phyloP scores from a whole-genome alignment of 805 yeast species.

The Saturnispora diversa region DNA sequence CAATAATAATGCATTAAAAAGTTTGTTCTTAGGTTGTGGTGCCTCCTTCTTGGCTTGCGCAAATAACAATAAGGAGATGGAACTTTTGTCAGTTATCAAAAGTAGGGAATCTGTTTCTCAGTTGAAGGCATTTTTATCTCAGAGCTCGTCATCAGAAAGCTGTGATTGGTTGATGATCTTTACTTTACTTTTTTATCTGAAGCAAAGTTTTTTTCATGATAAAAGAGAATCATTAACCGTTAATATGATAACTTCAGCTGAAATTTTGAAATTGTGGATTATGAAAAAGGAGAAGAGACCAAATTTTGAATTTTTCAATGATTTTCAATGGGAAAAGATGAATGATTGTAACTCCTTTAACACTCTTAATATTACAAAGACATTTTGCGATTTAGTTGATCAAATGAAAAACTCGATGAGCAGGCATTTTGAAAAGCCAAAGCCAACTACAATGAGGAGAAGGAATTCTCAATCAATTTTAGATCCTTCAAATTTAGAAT shows the following conservation, averaged over 20 bases:
- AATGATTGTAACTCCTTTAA: no score
- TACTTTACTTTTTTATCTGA: conserved; percentile 32
- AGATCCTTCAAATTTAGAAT: conserved; percentile 5
- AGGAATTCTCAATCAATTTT: conserved; percentile 3
- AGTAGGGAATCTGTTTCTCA: conserved; percentile 15
- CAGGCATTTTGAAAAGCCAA: background rate
- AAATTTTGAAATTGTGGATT: conserved; percentile 28
- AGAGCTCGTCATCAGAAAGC: conserved; percentile 24
- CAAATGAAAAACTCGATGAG: background rate
- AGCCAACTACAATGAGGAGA: background rate
- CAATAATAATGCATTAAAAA: conserved; percentile 25
- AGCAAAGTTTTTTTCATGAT: conserved; percentile 30
- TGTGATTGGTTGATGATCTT: conserved; percentile 36
- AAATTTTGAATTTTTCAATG: no score
- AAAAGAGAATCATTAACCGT: conserved; percentile 25
- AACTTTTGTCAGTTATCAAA: conserved; percentile 20
- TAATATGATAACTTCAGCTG: conserved; percentile 31
- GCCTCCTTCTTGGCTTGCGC: conserved; percentile 31
- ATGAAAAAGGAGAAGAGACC: conserved; percentile 11
- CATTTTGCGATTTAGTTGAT: background rate
- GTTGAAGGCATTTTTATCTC: conserved; percentile 20
- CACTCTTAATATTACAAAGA: no score
- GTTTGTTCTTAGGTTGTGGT: conserved; percentile 36
- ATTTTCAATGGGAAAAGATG: background rate
- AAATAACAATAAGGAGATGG: conserved; percentile 16